phyloP scores from a whole-genome alignment of 2,329 filamentous ascomycete genomes.

The Apiospora arundinis region DNA sequence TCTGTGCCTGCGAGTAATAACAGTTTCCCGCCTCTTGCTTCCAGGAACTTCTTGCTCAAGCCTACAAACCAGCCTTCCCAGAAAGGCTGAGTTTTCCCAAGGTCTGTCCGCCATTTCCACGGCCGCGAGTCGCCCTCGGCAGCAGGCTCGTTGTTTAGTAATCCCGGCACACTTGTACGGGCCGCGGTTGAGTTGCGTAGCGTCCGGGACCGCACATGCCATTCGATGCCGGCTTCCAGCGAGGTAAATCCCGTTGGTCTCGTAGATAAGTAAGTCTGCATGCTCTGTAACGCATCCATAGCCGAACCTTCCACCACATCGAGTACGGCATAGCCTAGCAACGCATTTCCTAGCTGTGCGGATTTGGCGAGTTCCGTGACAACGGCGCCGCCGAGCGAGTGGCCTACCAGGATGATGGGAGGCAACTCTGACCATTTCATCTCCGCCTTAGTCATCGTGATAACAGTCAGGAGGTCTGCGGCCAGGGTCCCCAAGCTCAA shows the following conservation, averaged over 20 bases:
- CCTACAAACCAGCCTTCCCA: conserved; percentile 96
- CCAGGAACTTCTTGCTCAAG: conserved; percentile 86
- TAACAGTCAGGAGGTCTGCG: conserved; percentile 72
- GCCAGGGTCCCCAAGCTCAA: conserved; percentile 76
- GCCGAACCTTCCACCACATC: conserved; percentile 97
- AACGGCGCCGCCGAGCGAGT: conserved; percentile 91
- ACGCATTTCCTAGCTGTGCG: conserved; percentile 66
- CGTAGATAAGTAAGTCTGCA: conserved; percentile 89
- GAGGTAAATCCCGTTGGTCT: conserved; percentile 81
- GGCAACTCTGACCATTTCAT: conserved; percentile 80
- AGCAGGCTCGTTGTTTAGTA: conserved; percentile 57
- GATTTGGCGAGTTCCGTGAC: conserved; percentile 81
- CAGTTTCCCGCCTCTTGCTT: conserved; percentile 66
- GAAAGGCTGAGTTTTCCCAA: conserved; percentile 83
- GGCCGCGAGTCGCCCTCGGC: conserved; percentile 47
- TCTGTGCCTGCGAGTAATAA: conserved; percentile 41
- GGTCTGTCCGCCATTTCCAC: conserved; percentile 87
- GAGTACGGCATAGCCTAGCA: conserved; percentile 87
- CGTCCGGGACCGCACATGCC: conserved; percentile 90
- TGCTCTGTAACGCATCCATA: conserved; percentile 91
- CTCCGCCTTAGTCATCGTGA: conserved; percentile 68
- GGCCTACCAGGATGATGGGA: conserved; percentile 81
- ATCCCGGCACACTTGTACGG: conserved; percentile 81
- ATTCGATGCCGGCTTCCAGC: conserved; percentile 82
- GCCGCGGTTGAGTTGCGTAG: conserved; percentile 86